These are phyloP conservation scores for Mucor circinelloides DNA, from an alignment of 371 early-diverging fungal species.

Conservation along the genomic window DNA sequence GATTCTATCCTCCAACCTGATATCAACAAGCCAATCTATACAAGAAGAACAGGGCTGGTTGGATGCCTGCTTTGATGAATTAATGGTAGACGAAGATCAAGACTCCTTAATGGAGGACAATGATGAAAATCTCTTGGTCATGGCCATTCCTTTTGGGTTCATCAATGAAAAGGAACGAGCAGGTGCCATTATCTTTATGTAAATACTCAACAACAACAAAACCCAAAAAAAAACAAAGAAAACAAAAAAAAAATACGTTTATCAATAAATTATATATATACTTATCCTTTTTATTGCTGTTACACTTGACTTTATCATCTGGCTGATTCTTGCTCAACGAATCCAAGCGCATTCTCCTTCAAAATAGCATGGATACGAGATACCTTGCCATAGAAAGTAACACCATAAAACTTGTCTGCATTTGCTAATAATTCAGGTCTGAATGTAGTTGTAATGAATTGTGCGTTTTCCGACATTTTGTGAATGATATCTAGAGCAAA, in stretches of 20 bases:
- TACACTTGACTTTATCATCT: conserved; percentile 19
- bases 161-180: not conserved
- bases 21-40: conserved; percentile 4
- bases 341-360: conserved; percentile 70
- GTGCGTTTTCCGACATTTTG: conserved; percentile 82
- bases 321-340: conserved; percentile 60
- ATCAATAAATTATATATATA: not conserved
- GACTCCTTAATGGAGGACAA: conserved; percentile 1
- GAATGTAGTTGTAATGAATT: conserved; percentile 98
- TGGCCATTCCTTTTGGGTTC: conserved; percentile 15
- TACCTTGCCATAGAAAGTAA: conserved; percentile 89
- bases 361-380: conserved; percentile 70
- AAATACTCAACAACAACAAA: not conserved
- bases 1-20: conserved; percentile 21
- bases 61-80: conserved; percentile 40
- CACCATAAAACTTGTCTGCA: conserved; percentile 96
- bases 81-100: conserved; percentile 30
- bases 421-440: conserved; percentile 90
- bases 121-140: conserved; percentile 3
- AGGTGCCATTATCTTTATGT: not conserved
- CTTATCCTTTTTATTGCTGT: conserved; percentile 10
- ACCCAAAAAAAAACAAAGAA: not conserved
- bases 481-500: conserved; percentile 78
- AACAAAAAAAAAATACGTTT: not conserved
- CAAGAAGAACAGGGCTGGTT: conserved; percentile 42